Evolutionary conservation across 2,329 filamentous ascomycete species (phyloP), one percentile per base, ranked within the genome.

Genomic region (Mycosphaerella sp.): DNA sequence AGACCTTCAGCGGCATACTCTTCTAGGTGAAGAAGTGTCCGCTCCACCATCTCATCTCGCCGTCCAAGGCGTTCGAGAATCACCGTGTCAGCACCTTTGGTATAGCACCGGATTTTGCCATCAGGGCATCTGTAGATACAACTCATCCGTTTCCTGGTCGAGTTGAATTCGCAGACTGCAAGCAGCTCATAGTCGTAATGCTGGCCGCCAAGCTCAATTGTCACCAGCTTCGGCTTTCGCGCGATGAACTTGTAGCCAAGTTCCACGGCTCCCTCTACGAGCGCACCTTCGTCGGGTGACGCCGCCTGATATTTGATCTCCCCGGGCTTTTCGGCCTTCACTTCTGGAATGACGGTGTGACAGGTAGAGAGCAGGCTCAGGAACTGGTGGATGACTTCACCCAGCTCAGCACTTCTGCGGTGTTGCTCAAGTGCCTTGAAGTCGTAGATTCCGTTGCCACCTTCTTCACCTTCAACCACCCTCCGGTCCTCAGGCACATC

Each of bases 111-210:
- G 53, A 98, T 86, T 73, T 93, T 95, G 56, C 93, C 93, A 72
- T 97, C 91, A 0, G 93, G 93, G 65, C 91, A 96, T 47, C 94
- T 84, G 74, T 94, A 96, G 60, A 98, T 94, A 17, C 91, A 87
- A 6, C 93, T 97, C 93, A 98, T 98, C 59, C 93, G 80, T 74
- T 98, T 98, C 63, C 93, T 80, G 7, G 89, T 93, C 1, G 93
- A 97, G 72, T 98, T 98, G 77, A 98, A 98, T 70, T 98, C 93
- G 68, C 91, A 96, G n/a, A 98, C 90, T 2, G 91, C 91, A 52
- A 98, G 74, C 35, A 98, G 77, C 68, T 96, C 88, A 67, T 93
- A 98, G 67, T 96, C 86, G 39, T 80, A 76, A 59, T 88, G 79
- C 60, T 80, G 73, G 1, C 86, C 89, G 35, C 80, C 79, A 1